phyloP scores from a whole-genome alignment of 345 rosid species.

The Raphanus raphanistrum region DNA sequence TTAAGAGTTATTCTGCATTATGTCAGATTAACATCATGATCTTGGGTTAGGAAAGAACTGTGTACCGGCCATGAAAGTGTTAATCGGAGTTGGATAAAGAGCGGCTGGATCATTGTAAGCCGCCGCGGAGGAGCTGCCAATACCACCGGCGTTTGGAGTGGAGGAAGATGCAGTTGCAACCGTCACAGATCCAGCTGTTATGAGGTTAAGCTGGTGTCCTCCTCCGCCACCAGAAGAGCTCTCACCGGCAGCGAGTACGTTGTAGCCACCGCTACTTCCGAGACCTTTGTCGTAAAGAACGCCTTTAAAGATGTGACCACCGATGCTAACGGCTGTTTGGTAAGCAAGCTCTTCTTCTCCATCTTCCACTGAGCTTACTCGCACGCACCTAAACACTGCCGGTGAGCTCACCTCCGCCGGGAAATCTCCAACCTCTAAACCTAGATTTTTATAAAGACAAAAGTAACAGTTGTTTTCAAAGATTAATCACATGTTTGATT shows the following conservation, averaged over 20 bases:
- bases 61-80: constrained; percentile 65
- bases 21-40: constrained; percentile 37
- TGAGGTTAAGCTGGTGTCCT: constrained; percentile 31
- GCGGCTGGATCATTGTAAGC: constrained; percentile 36
- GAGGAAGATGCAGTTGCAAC: constrained; percentile 41
- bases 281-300: constrained; percentile 65
- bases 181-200: constrained; percentile 36
- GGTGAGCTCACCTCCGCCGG: constrained; percentile 57
- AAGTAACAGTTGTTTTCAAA: neutral
- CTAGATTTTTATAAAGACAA: constrained; percentile 34
- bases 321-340: constrained; percentile 53
- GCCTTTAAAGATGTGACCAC: constrained; percentile 69
- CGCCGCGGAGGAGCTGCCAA: constrained; percentile 28
- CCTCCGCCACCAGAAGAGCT: constrained; percentile 38
- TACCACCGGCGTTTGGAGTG: constrained; percentile 37
- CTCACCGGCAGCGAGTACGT: constrained; percentile 23
- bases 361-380: constrained; percentile 52
- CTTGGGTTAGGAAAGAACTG: constrained; percentile 67
- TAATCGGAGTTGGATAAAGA: constrained; percentile 47
- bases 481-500: constrained; percentile 12
- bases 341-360: constrained; percentile 52
- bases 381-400: constrained; percentile 59
- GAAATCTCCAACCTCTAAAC: constrained; percentile 57
- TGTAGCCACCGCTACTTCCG: constrained; percentile 30
- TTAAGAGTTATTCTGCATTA: constrained; percentile 25